Percentiles rank a stretch among this genome's conserved stretches.
Evolutionary conservation across 352 stramenopile genomes (phyloP).

Genomic region (Phytophthora citricola): DNA sequence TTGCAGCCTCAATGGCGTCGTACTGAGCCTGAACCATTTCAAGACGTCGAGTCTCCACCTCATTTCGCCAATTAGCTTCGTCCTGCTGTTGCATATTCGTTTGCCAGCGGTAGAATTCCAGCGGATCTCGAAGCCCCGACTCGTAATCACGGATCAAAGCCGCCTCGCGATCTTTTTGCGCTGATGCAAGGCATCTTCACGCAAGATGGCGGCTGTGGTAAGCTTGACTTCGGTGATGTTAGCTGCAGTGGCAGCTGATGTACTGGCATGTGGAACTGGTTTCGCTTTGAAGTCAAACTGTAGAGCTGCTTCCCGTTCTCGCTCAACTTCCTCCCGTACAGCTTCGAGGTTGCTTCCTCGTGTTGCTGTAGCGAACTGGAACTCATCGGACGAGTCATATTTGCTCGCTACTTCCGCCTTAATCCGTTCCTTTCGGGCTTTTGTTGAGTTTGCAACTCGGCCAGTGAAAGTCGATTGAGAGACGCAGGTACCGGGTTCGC

Average conservation of each 20-base stretch:
- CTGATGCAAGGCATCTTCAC: conserved; percentile 92
- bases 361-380: conserved; percentile 79
- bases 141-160: conserved; percentile 90
- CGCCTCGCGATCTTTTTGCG: conserved; percentile 92
- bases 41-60: conserved; percentile 81
- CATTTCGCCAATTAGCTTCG: conserved; percentile 61
- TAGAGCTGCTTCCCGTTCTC: conserved; percentile 56
- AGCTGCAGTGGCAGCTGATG: conserved; percentile 28
- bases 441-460: conserved; percentile 67
- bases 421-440: conserved; percentile 58
- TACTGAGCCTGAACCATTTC: conserved; percentile 87
- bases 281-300: conserved; percentile 85
- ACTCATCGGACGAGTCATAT: conserved; percentile 74
- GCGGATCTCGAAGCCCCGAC: conserved; percentile 87
- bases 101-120: conserved; percentile 94
- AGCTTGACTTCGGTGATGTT: conserved; percentile 71
- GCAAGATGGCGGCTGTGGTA: conserved; percentile 89
- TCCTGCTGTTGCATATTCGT: conserved; percentile 85
- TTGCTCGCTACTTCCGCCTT: conserved; percentile 75
- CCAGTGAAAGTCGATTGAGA: conserved; percentile 72
- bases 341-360: conserved; percentile 75
- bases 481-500: conserved; percentile 69
- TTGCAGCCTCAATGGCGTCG: conserved; percentile 77
- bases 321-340: conserved; percentile 74
- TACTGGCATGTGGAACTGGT: conserved; percentile 55